Percentiles rank a stretch among this genome's conserved stretches.
These are phyloP conservation scores for Evernia prunastri DNA, from an alignment of 495 filamentous ascomycete species.

Conservation along the genomic window DNA sequence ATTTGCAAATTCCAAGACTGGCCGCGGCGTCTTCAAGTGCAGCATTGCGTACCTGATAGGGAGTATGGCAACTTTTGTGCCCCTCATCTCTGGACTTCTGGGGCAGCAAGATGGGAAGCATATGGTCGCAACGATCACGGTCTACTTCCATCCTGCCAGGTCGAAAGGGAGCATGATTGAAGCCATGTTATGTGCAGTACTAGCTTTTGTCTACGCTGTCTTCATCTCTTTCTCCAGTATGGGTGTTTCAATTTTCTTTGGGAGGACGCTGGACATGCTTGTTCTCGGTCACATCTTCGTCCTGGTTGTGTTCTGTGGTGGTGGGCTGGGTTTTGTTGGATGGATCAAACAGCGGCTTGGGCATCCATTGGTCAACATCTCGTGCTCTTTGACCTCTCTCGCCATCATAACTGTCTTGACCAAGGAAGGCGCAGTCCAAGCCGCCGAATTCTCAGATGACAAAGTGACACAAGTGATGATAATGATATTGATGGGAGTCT, in stretches of 20 bases:
- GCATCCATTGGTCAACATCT: constrained; percentile 83
- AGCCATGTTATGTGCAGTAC: constrained; percentile 72
- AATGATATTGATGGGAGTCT: constrained; percentile 82
- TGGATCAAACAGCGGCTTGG: constrained; percentile 87
- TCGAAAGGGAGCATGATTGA: constrained; percentile 87
- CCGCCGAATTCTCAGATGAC: constrained; percentile 66
- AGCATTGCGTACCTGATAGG: constrained; percentile 86
- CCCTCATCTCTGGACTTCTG: constrained; percentile 61
- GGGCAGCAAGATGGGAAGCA: constrained; percentile 93
- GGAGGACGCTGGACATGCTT: constrained; percentile 54
- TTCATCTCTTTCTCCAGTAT: constrained; percentile 80
- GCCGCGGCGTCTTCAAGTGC: constrained; percentile 81
- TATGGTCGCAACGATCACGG: constrained; percentile 84
- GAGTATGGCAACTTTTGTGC: constrained; percentile 80
- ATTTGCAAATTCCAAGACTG: constrained; percentile 50
- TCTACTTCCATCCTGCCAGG: constrained; percentile 95
- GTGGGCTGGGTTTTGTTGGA: constrained; percentile 81
- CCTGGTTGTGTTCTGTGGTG: constrained; percentile 80
- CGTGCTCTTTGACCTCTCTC: constrained; percentile 82
- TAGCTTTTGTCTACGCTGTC: constrained; percentile 77
- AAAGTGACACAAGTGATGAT: constrained; percentile 86
- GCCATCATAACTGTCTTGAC: constrained; percentile 88
- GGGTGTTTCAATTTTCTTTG: constrained; percentile 73
- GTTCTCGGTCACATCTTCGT: constrained; percentile 73
- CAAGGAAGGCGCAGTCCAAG: constrained; percentile 83